Evolutionary conservation across 2,329 filamentous ascomycete species (phyloP), one percentile per base, ranked within the genome.

Genomic region (Paramyrothecium sp.): DNA sequence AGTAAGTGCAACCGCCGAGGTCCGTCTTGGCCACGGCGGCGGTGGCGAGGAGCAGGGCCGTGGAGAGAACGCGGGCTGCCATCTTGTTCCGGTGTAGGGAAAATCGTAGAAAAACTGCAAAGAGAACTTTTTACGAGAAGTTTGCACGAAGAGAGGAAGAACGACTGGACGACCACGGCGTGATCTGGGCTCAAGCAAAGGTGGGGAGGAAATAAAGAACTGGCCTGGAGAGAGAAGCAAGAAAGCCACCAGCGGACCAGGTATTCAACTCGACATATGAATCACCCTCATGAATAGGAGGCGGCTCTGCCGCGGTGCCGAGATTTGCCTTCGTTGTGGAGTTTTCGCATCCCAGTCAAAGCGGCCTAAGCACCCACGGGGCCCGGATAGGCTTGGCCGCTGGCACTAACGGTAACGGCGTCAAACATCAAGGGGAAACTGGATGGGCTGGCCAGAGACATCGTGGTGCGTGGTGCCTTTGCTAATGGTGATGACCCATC

Each of bases 1-100:
- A 74, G 61, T 70, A 71, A 12, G 75, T 75, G 72, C 81, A 83
- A 65, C 79, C 81, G 1, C 38, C 55, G 46, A 80, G 63, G 63
- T 81, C 77, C 34, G 80, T 82, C 60, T 67, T 76, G 50, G 78
- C 80, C 19, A 73, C 60, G 54, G 65, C 74, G 46, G 68, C 64
- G 7, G 69, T 60, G 38, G 69, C 69, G 58, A 74, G 62, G 22
- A 73, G 56, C 53, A 71, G 64, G 41, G 66, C 59, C 52, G 63
- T 50, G 55, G 67, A 53, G 55, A 68, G 34, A 46, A 67, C 59
- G 57, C 65, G 67, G 57, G 64, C 22, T 22, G 58, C 52, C 71
- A 73, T 71, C 51, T 54, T 61, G 52, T n/a, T n/a, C 16, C 19
- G 5, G n/a, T n/a, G 34, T 11, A 41, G 34, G 34, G 11, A n/a